Evolutionary conservation across 257 asterid genomes (phyloP).

Genomic region (Anisodus tanguticus): DNA sequence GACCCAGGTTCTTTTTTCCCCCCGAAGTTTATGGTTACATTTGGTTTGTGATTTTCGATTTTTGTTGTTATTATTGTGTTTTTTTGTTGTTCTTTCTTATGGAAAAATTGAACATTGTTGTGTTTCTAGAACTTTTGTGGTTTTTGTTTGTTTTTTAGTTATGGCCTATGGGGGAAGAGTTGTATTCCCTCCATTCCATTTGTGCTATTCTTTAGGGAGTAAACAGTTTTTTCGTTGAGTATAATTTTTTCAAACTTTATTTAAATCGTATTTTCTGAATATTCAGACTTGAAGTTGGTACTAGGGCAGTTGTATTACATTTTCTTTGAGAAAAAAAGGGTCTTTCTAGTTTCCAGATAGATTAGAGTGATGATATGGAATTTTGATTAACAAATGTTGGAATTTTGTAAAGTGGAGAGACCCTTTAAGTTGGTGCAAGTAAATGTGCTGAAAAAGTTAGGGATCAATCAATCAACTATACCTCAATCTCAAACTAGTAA

Average conservation of each 20-base stretch:
- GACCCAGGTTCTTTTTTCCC: constrained; percentile 53
- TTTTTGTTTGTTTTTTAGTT: background rate
- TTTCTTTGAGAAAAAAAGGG: background rate
- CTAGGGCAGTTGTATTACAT: background rate
- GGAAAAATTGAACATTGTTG: background rate
- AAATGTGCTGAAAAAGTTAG: constrained; percentile 8
- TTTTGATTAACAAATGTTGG: constrained; percentile 1
- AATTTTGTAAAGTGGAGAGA: background rate
- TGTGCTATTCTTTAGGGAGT: no score
- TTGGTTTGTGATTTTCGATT: background rate
- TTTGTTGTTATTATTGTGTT: background rate
- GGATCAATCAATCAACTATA: background rate
- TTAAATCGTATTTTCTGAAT: background rate
- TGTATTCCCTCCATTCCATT: no score
- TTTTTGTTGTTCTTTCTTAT: background rate
- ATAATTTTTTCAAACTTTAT: no score
- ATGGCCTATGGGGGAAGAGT: no score
- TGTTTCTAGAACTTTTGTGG: background rate
- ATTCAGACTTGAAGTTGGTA: background rate
- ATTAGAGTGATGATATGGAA: background rate
- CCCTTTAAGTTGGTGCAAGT: background rate
- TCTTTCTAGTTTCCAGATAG: background rate
- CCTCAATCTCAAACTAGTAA: background rate
- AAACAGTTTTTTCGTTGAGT: no score
- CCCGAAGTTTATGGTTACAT: background rate